phyloP scores from a whole-genome alignment of 1,139 yeast species.

The Candida sanyaensis region DNA sequence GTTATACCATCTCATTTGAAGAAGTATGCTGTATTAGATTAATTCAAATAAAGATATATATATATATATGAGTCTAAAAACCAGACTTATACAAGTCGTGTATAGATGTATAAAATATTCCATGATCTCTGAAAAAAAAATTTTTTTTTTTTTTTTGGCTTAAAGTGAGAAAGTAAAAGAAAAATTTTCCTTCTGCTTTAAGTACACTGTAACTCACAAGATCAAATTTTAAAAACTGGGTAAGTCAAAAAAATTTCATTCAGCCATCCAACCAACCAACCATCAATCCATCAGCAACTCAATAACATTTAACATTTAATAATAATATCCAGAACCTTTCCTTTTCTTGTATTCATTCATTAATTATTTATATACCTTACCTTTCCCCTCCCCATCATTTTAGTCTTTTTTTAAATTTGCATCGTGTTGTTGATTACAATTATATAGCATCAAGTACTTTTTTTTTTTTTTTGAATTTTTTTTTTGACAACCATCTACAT shows the following conservation, averaged over 20 bases:
- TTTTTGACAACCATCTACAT: slow-evolving; percentile 3
- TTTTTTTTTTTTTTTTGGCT: too few species aligned
- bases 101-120: not conserved
- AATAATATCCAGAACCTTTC: not conserved
- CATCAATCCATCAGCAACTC: too few species aligned
- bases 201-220: not conserved
- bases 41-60: slow-evolving; percentile 7
- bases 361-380: too few species aligned
- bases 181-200: not conserved
- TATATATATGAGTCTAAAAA: too few species aligned
- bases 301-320: too few species aligned
- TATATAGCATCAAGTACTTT: not conserved
- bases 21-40: slow-evolving; percentile 56
- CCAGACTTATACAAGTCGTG: not conserved
- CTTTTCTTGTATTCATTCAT: not conserved
- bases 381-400: not conserved
- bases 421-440: not conserved
- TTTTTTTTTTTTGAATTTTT: slow-evolving; percentile 2
- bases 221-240: not conserved
- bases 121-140: slow-evolving; percentile 1
- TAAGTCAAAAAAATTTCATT: not conserved
- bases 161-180: not conserved
- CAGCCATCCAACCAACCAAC: too few species aligned
- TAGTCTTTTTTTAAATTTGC: not conserved
- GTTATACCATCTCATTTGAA: slow-evolving; percentile 69